Base-by-base conservation (phyloP, 164 flowering plant species). In the Piper betle region DNA sequence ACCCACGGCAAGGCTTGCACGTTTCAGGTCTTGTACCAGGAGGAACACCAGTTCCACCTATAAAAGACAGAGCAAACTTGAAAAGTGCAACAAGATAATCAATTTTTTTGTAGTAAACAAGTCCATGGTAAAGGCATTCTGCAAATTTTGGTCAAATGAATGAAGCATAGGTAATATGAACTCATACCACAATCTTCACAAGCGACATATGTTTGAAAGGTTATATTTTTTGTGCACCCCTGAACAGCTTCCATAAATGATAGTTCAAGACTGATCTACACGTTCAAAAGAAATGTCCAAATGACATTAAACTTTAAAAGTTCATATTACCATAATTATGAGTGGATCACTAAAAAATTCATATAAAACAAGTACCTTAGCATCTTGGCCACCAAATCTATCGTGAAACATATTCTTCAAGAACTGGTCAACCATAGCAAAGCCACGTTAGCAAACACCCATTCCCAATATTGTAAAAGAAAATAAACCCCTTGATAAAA, bases 161-260 rank as follows among this genome's bases (percentile, higher is more conserved):
- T 15, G 8, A 43, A 15, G 50, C 50, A 43, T 10, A 43, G 12
- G 50, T 2, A 43, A 7, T 2, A 43, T 43, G 8, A 43, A 43
- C 12, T 43, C 78, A 66, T 85, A 93, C 99, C 89, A 74, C 97
- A 93, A 72, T 89, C 65, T 53, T 81, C 80, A 69, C 99, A 93
- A 43, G 84, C 76, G 72, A 88, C 53, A 59, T 76, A 77, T 42
- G 99, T 78, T 68, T 80, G 72, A 70, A 85, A 86, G 43, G 82
- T 69, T 52, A 89, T 76, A 53, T 79, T 74, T n/a, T 87, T 92
- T 60, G 88, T 59, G 79, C 96, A 87, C 52, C 98, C 98, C 68
- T 85, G 96, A 53, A 89, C 92, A 75, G 98, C 98, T 82, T 92
- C 98, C 98, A 92, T 92, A 68, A 92, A 92, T 39, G 96, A 87